Evolutionary conservation across 805 yeast genomes (phyloP), one percentile per base, ranked within the genome.

Genomic region (Kockiozyma suomiensis): DNA sequence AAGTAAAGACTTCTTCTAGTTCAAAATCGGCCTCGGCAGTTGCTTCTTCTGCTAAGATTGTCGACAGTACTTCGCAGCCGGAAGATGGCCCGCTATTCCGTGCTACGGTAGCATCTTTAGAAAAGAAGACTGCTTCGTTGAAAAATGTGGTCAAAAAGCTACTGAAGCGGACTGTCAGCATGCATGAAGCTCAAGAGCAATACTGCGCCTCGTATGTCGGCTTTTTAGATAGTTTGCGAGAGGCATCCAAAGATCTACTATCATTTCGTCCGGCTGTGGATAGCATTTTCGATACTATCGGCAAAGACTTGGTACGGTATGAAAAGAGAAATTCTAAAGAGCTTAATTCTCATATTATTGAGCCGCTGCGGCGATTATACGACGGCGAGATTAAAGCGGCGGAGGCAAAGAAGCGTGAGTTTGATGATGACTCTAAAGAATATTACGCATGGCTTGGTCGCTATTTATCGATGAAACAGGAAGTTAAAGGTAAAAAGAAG

Each of bases 31-130:
- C 30, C 13, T 15, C 49, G n/a, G n/a, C n/a, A 4, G 41, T 13
- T 8, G 23, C 60, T 28, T 26, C 41, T 33, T 8, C 54, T 13
- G n/a, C 33, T 30, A 53, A 15, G 32, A 15, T 35, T 40, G 26
- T 25, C 3, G 54, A 46, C 10, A 69, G 68, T 32, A 59, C 56
- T 8, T 66, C 71, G n/a, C 75, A 73, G 56, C 74, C 76, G 5
- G 80, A 77, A 54, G 81, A 78, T 51, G 80, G 81, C 6, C 81
- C 81, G 2, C 69, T 75, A 23, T 78, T 78, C 66, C 69, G 81
- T 19, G 77, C 79, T 21, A 72, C 79, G 3, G 67, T 78, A 15
- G 69, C 73, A 13, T 60, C 69, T 6, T 69, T 78, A 65, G 81
- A 78, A 61, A 73, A 75, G 47, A 69, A 69, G 50, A 70, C 76